A percentile compares a stretch with the other conserved stretches of the same genome.
These are phyloP conservation scores for Ramaria sp. DNA, from an alignment of 768 basidiomycete species.

Conservation along the genomic window DNA sequence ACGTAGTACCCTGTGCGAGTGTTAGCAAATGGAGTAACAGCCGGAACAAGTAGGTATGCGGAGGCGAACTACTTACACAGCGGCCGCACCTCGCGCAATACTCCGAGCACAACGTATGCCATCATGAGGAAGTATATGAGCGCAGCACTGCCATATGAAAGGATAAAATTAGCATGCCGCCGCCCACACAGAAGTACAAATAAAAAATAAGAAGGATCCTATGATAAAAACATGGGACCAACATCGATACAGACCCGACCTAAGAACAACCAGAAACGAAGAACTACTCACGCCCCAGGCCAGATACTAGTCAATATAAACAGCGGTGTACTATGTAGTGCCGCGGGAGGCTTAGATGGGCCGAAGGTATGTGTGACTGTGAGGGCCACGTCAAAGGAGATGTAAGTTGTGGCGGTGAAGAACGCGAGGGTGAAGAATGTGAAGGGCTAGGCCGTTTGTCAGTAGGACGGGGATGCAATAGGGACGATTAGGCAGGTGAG, in stretches of 20 bases:
- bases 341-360: constrained; percentile 42
- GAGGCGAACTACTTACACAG: constrained; percentile 34
- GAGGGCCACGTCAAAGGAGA: constrained; percentile 74
- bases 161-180: not conserved
- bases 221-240: too few relatives aligned
- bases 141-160: constrained; percentile 36
- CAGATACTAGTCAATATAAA: constrained; percentile 76
- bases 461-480: not conserved
- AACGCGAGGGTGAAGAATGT: constrained; percentile 43
- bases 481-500: not conserved
- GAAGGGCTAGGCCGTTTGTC: constrained; percentile 35
- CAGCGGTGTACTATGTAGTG: constrained; percentile 57
- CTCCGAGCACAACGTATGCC: constrained; percentile 64
- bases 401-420: constrained; percentile 68
- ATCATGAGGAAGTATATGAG: constrained; percentile 66
- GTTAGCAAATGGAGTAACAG: not conserved
- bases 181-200: not conserved
- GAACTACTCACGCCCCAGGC: constrained; percentile 57
- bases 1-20: constrained; percentile 47
- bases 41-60: not conserved
- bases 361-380: constrained; percentile 53
- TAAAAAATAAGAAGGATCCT: not conserved
- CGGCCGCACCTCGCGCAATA: constrained; percentile 73
- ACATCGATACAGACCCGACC: too few relatives aligned
- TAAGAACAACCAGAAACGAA: not conserved